Conservation (phyloP, 257 asterid species). For the Echites panduratus region DNA sequence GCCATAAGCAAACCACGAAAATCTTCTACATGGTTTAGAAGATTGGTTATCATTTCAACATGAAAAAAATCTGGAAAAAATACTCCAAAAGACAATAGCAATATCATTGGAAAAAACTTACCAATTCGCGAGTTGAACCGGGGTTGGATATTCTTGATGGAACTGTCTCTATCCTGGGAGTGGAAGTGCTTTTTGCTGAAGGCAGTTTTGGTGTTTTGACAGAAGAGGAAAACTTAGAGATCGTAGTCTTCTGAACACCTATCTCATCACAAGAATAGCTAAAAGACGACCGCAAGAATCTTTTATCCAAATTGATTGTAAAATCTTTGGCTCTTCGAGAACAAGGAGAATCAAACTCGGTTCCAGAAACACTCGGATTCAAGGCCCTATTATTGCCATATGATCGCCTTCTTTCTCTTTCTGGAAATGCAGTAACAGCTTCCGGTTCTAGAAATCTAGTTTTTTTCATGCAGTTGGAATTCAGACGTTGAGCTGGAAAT, state of each 20-base stretch:
- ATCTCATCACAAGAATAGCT: constrained; percentile 41
- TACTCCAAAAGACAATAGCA: background rate
- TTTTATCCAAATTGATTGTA: constrained; percentile 36
- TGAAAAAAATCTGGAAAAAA: background rate
- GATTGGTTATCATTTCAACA: background rate
- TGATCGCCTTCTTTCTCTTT: constrained; percentile 56
- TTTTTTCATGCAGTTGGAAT: constrained; percentile 37
- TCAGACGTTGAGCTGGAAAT: constrained; percentile 34
- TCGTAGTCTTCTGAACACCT: constrained; percentile 28
- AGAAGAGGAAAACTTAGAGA: constrained; percentile 36
- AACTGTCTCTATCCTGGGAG: constrained; percentile 49
- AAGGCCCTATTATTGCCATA: constrained; percentile 76
- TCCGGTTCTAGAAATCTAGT: constrained; percentile 44
- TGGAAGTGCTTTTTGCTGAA: constrained; percentile 35
- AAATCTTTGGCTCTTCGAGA: constrained; percentile 43
- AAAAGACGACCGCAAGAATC: constrained; percentile 37
- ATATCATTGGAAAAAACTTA: constrained; percentile 23
- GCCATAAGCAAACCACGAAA: constrained; percentile 4
- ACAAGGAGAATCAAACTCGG: constrained; percentile 46
- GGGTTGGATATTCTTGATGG: constrained; percentile 67
- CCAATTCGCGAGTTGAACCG: constrained; percentile 94
- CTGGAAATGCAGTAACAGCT: constrained; percentile 24
- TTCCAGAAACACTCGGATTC: constrained; percentile 92
- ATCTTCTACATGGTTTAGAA: background rate
- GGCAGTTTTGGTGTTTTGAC: constrained; percentile 36